phyloP scores from a whole-genome alignment of 1,284 basidiomycete genomes.

The Limonomyces culmigenus region DNA sequence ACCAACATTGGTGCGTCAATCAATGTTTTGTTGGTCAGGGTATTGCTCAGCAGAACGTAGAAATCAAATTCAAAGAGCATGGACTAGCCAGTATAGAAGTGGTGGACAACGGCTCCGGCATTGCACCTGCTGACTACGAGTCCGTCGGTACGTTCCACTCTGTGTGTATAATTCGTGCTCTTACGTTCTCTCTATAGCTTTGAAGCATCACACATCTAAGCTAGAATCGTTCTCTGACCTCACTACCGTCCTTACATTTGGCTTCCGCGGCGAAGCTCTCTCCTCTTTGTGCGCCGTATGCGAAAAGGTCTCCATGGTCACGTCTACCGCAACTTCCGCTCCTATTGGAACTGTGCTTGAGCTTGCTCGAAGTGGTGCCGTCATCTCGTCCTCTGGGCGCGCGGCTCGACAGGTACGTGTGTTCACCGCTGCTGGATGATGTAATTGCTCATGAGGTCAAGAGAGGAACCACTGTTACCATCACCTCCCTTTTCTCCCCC shows the following conservation, averaged over 20 bases:
- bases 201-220: slow-evolving; percentile 94
- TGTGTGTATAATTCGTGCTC: too few species aligned
- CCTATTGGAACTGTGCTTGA: slow-evolving; percentile 71
- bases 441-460: too few species aligned
- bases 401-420: slow-evolving; percentile 22
- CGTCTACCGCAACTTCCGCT: slow-evolving; percentile 51
- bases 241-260: slow-evolving; percentile 68
- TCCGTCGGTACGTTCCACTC: slow-evolving; percentile 48
- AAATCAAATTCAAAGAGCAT: slow-evolving; percentile 82
- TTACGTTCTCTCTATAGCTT: slow-evolving; percentile 38
- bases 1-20: slow-evolving; percentile 64
- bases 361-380: slow-evolving; percentile 47
- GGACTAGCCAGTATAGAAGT: slow-evolving; percentile 83
- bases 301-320: slow-evolving; percentile 53
- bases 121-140: slow-evolving; percentile 62
- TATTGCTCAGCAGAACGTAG: slow-evolving; percentile 22
- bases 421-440: too few species aligned
- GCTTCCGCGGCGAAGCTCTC: slow-evolving; percentile 92
- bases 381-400: slow-evolving; percentile 56
- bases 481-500: slow-evolving; percentile 64
- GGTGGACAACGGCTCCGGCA: slow-evolving; percentile 84
- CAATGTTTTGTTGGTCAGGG: background rate
- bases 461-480: slow-evolving; percentile 76
- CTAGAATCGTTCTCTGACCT: slow-evolving; percentile 67
- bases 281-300: slow-evolving; percentile 84